Percentiles rank a stretch among this genome's conserved stretches.
Evolutionary conservation across 805 yeast genomes (phyloP).

Genomic region (Lachancea sp.): DNA sequence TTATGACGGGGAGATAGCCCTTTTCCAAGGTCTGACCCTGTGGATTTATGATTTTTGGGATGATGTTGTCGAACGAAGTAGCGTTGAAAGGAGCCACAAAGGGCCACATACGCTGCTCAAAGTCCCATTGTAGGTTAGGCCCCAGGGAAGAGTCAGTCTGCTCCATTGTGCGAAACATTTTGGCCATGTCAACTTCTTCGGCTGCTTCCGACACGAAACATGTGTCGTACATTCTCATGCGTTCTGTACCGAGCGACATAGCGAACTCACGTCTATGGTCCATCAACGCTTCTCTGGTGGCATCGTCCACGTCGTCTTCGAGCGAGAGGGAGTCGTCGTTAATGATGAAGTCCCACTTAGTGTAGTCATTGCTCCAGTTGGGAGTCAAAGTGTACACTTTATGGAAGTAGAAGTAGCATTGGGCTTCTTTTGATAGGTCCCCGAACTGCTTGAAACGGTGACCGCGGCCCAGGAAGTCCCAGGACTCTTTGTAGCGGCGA

Average conservation of each 20-base stretch:
- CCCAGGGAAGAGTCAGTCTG: background rate
- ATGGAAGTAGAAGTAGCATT: constrained; percentile 16
- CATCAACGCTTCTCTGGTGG: constrained; percentile 6
- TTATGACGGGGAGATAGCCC: constrained; percentile 11
- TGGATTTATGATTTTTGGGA: constrained; percentile 14
- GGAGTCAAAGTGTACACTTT: constrained; percentile 15
- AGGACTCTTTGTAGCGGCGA: constrained; percentile 6
- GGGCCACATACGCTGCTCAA: constrained; percentile 23
- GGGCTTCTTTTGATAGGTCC: constrained; percentile 10
- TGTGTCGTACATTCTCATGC: constrained; percentile 18
- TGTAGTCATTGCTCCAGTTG: constrained; percentile 16
- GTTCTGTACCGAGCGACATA: constrained; percentile 12
- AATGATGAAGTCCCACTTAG: constrained; percentile 9
- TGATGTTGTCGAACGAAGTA: constrained; percentile 11
- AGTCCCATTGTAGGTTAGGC: constrained; percentile 14
- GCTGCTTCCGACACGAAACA: constrained; percentile 14
- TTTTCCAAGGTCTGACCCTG: constrained; percentile 6
- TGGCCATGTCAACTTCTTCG: constrained; percentile 1
- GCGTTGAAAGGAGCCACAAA: constrained; percentile 12
- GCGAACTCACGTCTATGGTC: constrained; percentile 8
- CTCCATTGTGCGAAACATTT: background rate
- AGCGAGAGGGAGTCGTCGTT: constrained; percentile 8
- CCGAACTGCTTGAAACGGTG: constrained; percentile 8
- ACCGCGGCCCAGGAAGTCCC: constrained; percentile 8
- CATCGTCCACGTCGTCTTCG: constrained; percentile 4